Evolutionary conservation across 2,329 filamentous ascomycete genomes (phyloP), one percentile per base, ranked within the genome.

Genomic region (Balansia obtecta): DNA sequence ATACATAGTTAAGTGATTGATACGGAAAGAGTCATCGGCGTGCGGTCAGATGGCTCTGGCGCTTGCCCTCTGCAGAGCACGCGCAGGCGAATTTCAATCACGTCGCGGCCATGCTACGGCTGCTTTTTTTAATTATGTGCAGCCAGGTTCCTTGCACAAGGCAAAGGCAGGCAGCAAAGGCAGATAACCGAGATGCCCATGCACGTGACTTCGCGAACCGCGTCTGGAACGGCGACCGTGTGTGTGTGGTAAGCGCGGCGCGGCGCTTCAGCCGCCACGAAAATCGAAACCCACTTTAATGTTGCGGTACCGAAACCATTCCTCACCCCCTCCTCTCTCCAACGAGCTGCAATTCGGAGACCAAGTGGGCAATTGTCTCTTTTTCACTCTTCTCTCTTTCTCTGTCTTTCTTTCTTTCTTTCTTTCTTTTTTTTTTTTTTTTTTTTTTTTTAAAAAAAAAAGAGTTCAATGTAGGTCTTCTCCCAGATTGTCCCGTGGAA

Each of bases 121-220:
- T 7, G 7, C 27, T 7, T 27, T 37, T 37, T 15, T 2, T 37
- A 15, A 15, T 15, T 15, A 7, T 37, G 34, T 37, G 34, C 34
- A 37, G 15, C 38, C 12, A n/a, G 34, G 22, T 15, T 30, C n/a
- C n/a, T 47, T 40, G 46, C 46, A 32, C 30, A 22, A 13, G 27
- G 11, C n/a, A 20, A 2, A 22, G 12, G 15, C n/a, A 41, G n/a
- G 33, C 44, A 42, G 33, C 16, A 13, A 20, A 22, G 2, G n/a
- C 16, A 20, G 18, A 13, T 6, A 20, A 18, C 7, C 12, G n/a
- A 4, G 54, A 47, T 50, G 45, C 12, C 27, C 27, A 27, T 5
- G 41, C 58, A 60, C 58, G 58, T 60, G 58, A 60, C 54, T 55
- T 55, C 56, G 58, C 52, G 58, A 55, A 49, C 49, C 38, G 45